Evolutionary conservation across 352 stramenopile genomes (phyloP).

Genomic region (Globisporangium acanthophoron): DNA sequence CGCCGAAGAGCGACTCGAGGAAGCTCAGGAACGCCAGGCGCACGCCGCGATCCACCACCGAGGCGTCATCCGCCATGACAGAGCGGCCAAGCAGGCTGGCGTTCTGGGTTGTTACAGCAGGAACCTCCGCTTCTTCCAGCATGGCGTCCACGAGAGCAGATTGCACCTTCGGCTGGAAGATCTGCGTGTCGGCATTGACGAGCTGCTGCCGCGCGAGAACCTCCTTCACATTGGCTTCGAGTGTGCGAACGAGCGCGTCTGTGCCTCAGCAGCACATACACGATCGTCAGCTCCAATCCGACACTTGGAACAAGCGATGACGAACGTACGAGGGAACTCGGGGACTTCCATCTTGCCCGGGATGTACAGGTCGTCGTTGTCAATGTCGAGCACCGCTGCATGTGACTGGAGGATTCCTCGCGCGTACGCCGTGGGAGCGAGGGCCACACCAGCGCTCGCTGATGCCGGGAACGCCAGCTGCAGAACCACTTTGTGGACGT

Average conservation of each 20-base stretch:
- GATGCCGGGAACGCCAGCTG: constrained; percentile 22
- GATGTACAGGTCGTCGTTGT: constrained; percentile 65
- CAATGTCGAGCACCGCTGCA: constrained; percentile 57
- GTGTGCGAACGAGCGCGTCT: constrained; percentile 48
- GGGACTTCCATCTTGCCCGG: constrained; percentile 57
- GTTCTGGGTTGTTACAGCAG: neutral
- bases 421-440: constrained; percentile 22
- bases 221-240: constrained; percentile 39
- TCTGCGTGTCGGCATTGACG: constrained; percentile 35
- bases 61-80: neutral
- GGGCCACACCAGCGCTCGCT: neutral
- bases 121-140: constrained; percentile 3
- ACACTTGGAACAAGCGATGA: neutral
- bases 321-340: constrained; percentile 54
- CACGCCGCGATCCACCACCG: constrained; percentile 18
- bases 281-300: neutral
- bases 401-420: constrained; percentile 37
- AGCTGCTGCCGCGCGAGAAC: constrained; percentile 33
- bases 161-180: constrained; percentile 29
- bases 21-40: constrained; percentile 49
- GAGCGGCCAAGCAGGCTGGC: neutral
- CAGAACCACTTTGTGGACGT: constrained; percentile 45
- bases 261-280: neutral
- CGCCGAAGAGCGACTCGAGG: constrained; percentile 56
- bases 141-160: constrained; percentile 29